Conservation (phyloP, 2,329 filamentous ascomycete genomes). For the Aspergillus sp. region DNA sequence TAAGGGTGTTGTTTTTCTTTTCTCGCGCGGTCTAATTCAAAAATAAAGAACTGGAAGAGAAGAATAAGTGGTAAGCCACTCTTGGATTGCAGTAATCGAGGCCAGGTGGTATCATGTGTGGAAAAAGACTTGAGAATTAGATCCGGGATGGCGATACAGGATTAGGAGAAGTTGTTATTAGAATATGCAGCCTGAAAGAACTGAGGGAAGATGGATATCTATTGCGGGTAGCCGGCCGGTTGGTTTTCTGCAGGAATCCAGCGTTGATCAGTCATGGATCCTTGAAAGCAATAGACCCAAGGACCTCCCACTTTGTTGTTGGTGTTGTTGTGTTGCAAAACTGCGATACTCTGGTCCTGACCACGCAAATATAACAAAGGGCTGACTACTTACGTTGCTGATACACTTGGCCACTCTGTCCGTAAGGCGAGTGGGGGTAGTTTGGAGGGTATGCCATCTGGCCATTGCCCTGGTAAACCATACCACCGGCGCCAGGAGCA, state of each 20-base stretch:
- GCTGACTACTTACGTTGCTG: constrained; percentile 44
- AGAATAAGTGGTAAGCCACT: constrained; percentile 24
- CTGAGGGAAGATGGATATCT: constrained; percentile 20
- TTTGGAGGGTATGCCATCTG: constrained; percentile 44
- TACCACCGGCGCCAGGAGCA: constrained; percentile 36
- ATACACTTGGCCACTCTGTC: constrained; percentile 46
- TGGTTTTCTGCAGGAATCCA: constrained; percentile 30
- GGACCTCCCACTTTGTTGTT: not conserved
- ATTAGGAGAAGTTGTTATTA: constrained; percentile 32
- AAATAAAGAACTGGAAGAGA: constrained; percentile 13
- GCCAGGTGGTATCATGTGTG: constrained; percentile 33
- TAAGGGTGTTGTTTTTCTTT: constrained; percentile 7
- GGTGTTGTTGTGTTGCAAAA: constrained; percentile 2
- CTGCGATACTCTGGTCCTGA: not conserved
- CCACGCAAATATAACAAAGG: constrained; percentile 12
- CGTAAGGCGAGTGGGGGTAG: constrained; percentile 48
- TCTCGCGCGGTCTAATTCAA: constrained; percentile 1
- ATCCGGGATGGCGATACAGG: constrained; percentile 26
- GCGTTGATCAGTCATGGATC: constrained; percentile 22
- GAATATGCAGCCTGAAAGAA: constrained; percentile 20
- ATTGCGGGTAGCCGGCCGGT: constrained; percentile 33
- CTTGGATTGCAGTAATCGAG: constrained; percentile 24
- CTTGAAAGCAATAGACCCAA: not conserved
- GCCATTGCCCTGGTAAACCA: constrained; percentile 45
- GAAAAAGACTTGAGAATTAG: constrained; percentile 26